Percentiles rank a stretch among this genome's conserved stretches.
Conservation (phyloP, 163 green algal species). For the Coccomyxa subellipsoidea region DNA sequence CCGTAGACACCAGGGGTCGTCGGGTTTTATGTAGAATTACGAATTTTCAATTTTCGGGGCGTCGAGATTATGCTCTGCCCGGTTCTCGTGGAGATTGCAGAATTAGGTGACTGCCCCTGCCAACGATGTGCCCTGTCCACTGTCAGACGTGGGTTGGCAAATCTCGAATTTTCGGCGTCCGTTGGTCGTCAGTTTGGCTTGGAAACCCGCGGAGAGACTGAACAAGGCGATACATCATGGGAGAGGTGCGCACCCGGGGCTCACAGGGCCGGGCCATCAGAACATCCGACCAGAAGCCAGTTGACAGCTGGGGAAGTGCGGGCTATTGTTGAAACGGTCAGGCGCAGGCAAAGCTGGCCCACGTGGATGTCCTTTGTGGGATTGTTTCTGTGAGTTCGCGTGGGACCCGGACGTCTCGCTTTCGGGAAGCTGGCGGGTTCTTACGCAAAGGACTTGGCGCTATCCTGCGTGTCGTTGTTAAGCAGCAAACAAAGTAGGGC, state of each 20-base stretch:
- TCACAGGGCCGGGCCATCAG: neutral
- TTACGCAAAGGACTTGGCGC: neutral
- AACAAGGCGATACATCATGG: neutral
- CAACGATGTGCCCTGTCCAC: neutral
- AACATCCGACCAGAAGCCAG: neutral
- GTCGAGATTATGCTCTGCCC: neutral
- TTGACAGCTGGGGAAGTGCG: neutral
- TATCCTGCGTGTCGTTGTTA: neutral
- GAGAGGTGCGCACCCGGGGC: neutral
- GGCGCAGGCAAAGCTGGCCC: neutral
- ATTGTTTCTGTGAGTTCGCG: neutral
- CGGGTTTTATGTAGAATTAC: neutral
- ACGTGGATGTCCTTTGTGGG: neutral
- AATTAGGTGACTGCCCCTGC: neutral
- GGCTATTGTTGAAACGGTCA: neutral
- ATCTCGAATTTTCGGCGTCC: neutral
- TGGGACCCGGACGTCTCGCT: neutral
- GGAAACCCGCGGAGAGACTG: neutral
- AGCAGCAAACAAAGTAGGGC: neutral
- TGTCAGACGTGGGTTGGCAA: neutral
- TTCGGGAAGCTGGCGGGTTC: neutral
- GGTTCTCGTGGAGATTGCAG: neutral
- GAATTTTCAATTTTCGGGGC: conserved; percentile 9
- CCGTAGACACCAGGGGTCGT: neutral
- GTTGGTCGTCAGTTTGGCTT: neutral